Percentiles rank a stretch among this genome's conserved stretches.
These are phyloP conservation scores for Beauveria varroae DNA, from an alignment of 2,329 filamentous ascomycete species.

Conservation along the genomic window DNA sequence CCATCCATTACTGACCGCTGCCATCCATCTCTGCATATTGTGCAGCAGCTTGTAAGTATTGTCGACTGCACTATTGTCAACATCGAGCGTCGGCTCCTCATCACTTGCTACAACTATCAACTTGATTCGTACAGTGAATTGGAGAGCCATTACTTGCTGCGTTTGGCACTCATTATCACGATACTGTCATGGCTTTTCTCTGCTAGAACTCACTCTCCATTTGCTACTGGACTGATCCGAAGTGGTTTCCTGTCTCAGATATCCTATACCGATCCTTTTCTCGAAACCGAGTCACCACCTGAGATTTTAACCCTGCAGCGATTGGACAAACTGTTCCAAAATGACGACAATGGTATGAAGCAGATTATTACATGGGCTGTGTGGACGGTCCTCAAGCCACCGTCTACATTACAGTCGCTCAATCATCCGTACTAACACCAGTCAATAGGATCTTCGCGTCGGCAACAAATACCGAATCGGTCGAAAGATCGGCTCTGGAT, in stretches of 20 bases:
- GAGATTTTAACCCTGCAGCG: neutral
- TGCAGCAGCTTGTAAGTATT: neutral
- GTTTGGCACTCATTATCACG: no score
- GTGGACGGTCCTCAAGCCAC: neutral
- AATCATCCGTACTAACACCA: neutral
- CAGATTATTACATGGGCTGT: neutral
- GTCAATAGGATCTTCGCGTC: slow-evolving; percentile 81
- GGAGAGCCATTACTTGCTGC: no score
- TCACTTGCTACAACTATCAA: neutral
- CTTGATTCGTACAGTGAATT: neutral
- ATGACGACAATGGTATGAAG: slow-evolving; percentile 47
- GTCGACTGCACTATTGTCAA: neutral
- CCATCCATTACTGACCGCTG: neutral
- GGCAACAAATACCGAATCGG: slow-evolving; percentile 99
- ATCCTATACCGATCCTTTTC: neutral
- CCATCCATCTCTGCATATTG: neutral
- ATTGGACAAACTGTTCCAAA: slow-evolving; percentile 16
- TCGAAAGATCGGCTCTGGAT: slow-evolving; percentile 96
- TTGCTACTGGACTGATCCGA: neutral
- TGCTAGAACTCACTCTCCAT: neutral
- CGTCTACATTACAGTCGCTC: no score
- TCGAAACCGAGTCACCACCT: neutral
- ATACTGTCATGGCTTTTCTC: no score
- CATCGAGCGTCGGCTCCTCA: neutral
- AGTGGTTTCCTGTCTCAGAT: neutral